Base-by-base conservation (phyloP, 768 basidiomycete genomes). In the Hypholoma sublateritium region DNA sequence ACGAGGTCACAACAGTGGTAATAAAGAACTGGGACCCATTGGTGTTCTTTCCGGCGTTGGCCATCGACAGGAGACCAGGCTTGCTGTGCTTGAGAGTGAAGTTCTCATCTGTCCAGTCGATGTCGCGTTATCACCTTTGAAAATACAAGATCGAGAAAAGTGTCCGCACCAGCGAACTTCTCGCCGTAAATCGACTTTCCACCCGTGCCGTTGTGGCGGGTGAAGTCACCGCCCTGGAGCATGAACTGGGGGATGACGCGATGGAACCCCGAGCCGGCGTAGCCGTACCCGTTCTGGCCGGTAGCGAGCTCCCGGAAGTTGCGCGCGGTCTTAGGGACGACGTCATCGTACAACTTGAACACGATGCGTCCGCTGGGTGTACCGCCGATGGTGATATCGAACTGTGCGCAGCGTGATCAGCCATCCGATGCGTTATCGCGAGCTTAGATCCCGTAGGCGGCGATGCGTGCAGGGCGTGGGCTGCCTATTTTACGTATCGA, bases 231-330 rank as follows among this genome's bases (percentile, higher is more conserved):
- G 21, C 92, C 93, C 71, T 95, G 93, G 55, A 92, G 78, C 91
- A 93, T 93, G 75, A 93, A 95, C 37, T 67, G 42, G 16, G 88
- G 89, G 67, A 94, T 93, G 66, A 95, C 75, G 61, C 93, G 88
- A 71, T 95, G 93, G 84, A 95, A 94, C 0, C 36, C 24, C 19
- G 76, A 77, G 16, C 84, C 87, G 49, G 70, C 47, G 75, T 95
- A 98, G 46, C 92, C 89, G 56, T 73, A 91, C 4, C 89, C 89
- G 51, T 88, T 65, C 68, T 82, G 65, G 39, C 91, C 89, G 11
- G 89, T 93, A 53, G 86, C 86, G 45, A 97, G 82, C 72, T 93
- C 91, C 52, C 95, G 88, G 81, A 98, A 98, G 79, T 98, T 95
- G 35, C 60, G 73, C 7, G 90, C 76, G 1, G 91, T 93, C 65